Conservation (phyloP, 78 protist genomes). For the Trichosphaerium sp. region DNA sequence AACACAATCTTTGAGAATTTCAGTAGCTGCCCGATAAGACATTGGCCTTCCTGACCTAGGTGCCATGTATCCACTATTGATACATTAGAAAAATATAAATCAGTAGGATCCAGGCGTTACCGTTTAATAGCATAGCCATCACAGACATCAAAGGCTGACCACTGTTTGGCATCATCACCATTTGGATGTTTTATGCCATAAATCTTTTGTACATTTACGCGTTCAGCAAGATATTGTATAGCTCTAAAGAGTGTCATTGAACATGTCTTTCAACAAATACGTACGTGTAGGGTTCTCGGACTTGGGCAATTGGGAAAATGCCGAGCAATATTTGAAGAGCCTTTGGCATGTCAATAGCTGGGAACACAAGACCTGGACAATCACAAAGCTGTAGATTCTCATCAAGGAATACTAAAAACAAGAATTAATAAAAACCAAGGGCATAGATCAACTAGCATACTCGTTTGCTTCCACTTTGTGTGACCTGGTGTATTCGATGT, state of each 20-base stretch:
- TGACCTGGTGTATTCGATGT: slow-evolving; percentile 73
- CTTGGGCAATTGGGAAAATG: slow-evolving; percentile 69
- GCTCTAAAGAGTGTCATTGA: neutral
- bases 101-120: too few relatives aligned
- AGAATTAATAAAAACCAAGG: too few relatives aligned
- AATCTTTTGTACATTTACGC: slow-evolving; percentile 39
- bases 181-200: slow-evolving; percentile 23
- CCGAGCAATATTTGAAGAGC: slow-evolving; percentile 72
- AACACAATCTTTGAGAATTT: slow-evolving; percentile 3
- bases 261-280: slow-evolving; percentile 3
- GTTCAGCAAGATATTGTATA: slow-evolving; percentile 51
- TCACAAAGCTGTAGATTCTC: slow-evolving; percentile 52
- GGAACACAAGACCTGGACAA: slow-evolving; percentile 84
- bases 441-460: too few relatives aligned
- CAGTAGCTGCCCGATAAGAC: slow-evolving; percentile 37
- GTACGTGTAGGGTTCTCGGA: slow-evolving; percentile 65
- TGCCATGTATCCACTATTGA: slow-evolving; percentile 6
- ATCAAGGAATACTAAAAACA: slow-evolving; percentile 25
- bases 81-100: too few relatives aligned
- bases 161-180: slow-evolving; percentile 1
- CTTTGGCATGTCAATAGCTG: slow-evolving; percentile 55
- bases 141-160: slow-evolving; percentile 34
- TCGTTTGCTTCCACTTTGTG: slow-evolving; percentile 83
- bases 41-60: slow-evolving; percentile 8
- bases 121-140: slow-evolving; percentile 42